phyloP scores from a whole-genome alignment of 345 rosid genomes.

The Hypericum perforatum region DNA sequence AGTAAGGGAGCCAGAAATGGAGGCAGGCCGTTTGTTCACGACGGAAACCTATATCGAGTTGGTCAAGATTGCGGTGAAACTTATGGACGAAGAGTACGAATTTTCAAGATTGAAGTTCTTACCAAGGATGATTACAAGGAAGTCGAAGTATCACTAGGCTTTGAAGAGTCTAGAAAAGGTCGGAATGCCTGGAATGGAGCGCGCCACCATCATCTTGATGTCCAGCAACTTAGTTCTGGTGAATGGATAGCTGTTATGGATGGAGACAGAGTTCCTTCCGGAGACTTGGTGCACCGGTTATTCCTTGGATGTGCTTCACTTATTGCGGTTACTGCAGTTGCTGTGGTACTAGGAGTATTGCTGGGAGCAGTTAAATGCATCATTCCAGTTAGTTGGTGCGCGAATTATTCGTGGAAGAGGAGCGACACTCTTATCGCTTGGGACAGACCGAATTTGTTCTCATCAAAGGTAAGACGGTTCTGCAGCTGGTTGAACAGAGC shows the following conservation, averaged over 20 bases:
- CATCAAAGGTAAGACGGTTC: slow-evolving; percentile 53
- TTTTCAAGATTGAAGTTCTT: slow-evolving; percentile 59
- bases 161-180: slow-evolving; percentile 45
- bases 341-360: slow-evolving; percentile 46
- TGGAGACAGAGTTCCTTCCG: slow-evolving; percentile 85
- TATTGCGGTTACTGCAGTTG: slow-evolving; percentile 39
- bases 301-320: slow-evolving; percentile 61
- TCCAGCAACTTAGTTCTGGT: slow-evolving; percentile 65
- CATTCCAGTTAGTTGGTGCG: slow-evolving; percentile 76
- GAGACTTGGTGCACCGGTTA: slow-evolving; percentile 45
- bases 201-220: slow-evolving; percentile 79
- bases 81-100: slow-evolving; percentile 56
- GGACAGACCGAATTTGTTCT: slow-evolving; percentile 42
- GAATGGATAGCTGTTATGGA: slow-evolving; percentile 75
- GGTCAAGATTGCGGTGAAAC: slow-evolving; percentile 94
- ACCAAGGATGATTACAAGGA: slow-evolving; percentile 60
- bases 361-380: slow-evolving; percentile 75
- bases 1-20: slow-evolving; percentile 83
- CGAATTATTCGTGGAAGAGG: slow-evolving; percentile 47
- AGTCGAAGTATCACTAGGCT: slow-evolving; percentile 54
- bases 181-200: slow-evolving; percentile 79
- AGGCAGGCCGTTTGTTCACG: slow-evolving; percentile 62
- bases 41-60: slow-evolving; percentile 72
- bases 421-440: slow-evolving; percentile 38
- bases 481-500: slow-evolving; percentile 65